phyloP scores from a whole-genome alignment of 345 rosid species.

The Theobroma cacao region DNA sequence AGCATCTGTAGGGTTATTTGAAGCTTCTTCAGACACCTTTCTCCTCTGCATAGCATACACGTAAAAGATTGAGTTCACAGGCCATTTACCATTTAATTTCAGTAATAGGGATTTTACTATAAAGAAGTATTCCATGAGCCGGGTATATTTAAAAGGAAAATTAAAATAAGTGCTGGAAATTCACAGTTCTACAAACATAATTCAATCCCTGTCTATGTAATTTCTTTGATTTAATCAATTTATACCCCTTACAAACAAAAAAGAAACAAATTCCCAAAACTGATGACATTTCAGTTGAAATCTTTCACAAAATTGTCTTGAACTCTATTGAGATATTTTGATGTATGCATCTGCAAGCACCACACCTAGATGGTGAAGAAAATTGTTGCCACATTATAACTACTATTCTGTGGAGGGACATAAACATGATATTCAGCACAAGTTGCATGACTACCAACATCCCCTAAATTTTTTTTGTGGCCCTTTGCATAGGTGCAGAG shows the following conservation, averaged over 20 bases:
- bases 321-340: too few relatives aligned
- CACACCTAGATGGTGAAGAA: too few relatives aligned
- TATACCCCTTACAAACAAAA: background rate
- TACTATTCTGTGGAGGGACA: too few relatives aligned
- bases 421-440: background rate
- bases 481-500: too few relatives aligned
- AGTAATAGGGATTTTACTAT: background rate
- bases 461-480: background rate
- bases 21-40: conserved; percentile 44
- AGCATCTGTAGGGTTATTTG: conserved; percentile 50
- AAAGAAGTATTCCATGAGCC: background rate
- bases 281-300: too few relatives aligned
- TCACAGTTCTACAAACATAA: background rate
- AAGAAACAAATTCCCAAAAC: too few relatives aligned
- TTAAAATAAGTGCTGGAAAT: conserved; percentile 9
- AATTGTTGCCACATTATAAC: too few relatives aligned
- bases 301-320: too few relatives aligned
- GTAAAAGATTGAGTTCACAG: background rate
- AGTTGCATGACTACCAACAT: background rate
- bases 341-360: too few relatives aligned
- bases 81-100: background rate
- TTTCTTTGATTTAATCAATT: background rate
- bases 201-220: conserved; percentile 12
- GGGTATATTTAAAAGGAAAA: background rate
- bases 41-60: conserved; percentile 40